Evolutionary conservation across 106 monocot genomes (phyloP).

Genomic region (Allium cepa): DNA sequence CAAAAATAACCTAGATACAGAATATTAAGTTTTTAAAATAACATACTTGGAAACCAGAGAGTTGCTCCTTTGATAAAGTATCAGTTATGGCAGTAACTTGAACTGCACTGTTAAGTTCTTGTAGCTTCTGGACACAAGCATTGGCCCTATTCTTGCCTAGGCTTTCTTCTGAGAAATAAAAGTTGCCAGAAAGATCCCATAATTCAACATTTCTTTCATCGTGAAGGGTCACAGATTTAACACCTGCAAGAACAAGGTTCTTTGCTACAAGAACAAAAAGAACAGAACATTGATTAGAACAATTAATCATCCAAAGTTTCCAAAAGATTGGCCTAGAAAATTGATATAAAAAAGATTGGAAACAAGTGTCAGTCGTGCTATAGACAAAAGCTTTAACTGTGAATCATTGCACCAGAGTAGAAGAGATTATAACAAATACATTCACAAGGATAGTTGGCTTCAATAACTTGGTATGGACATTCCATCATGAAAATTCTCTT

Average conservation of each 20-base stretch:
- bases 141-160: constrained; percentile 65
- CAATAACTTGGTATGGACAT: too few relatives aligned
- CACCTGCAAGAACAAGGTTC: constrained; percentile 80
- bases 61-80: constrained; percentile 56
- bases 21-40: neutral
- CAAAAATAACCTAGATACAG: too few relatives aligned
- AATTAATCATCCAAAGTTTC: too few relatives aligned
- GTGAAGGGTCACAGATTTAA: constrained; percentile 72
- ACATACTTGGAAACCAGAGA: constrained; percentile 74
- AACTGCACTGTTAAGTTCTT: constrained; percentile 82
- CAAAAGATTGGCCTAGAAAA: too few relatives aligned
- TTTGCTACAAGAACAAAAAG: constrained; percentile 50
- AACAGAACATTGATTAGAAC: too few relatives aligned
- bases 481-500: too few relatives aligned
- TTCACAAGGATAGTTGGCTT: too few relatives aligned
- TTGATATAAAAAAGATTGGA: too few relatives aligned
- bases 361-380: too few relatives aligned
- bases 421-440: too few relatives aligned
- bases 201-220: constrained; percentile 61
- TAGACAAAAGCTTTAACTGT: too few relatives aligned
- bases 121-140: constrained; percentile 67
- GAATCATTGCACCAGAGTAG: too few relatives aligned
- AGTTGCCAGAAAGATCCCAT: constrained; percentile 77
- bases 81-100: constrained; percentile 42
- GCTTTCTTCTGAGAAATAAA: constrained; percentile 67